phyloP scores from a whole-genome alignment of 331 rosid genomes.

The Spiraea crenata region DNA sequence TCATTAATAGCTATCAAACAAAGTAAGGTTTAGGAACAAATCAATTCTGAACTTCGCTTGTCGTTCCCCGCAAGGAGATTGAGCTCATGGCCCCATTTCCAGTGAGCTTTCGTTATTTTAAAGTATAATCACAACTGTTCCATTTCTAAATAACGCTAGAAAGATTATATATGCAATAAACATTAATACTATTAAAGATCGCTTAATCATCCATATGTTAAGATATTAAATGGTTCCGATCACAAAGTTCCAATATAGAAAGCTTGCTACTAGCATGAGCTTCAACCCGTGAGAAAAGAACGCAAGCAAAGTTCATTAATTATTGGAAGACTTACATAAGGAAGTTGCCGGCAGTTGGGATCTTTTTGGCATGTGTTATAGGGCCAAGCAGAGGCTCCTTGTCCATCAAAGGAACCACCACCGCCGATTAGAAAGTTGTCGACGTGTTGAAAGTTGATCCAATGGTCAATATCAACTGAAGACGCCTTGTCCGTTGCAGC shows the following conservation, averaged over 20 bases:
- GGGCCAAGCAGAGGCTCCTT: constrained; percentile 45
- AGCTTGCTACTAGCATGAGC: too few relatives aligned
- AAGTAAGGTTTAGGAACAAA: not conserved
- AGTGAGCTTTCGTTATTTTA: too few relatives aligned
- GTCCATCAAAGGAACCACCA: constrained; percentile 43
- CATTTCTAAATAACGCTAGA: too few relatives aligned
- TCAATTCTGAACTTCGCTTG: not conserved
- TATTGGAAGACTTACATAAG: constrained; percentile 28
- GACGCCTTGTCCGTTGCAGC: constrained; percentile 27
- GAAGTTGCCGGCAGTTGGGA: constrained; percentile 25
- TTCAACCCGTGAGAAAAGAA: too few relatives aligned
- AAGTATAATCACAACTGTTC: too few relatives aligned
- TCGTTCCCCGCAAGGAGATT: too few relatives aligned
- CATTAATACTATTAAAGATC: too few relatives aligned
- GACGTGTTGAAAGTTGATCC: constrained; percentile 41
- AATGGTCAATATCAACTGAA: not conserved
- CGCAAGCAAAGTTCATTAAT: not conserved
- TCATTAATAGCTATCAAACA: not conserved
- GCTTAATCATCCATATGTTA: too few relatives aligned
- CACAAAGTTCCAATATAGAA: too few relatives aligned
- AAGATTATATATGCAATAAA: too few relatives aligned
- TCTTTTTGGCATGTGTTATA: not conserved
- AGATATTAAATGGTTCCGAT: too few relatives aligned
- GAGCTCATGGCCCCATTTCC: too few relatives aligned
- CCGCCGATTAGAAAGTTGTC: constrained; percentile 33